Percentiles rank a stretch among this genome's conserved stretches.
Conservation (phyloP, 768 basidiomycete genomes). For the Suillus spraguei region DNA sequence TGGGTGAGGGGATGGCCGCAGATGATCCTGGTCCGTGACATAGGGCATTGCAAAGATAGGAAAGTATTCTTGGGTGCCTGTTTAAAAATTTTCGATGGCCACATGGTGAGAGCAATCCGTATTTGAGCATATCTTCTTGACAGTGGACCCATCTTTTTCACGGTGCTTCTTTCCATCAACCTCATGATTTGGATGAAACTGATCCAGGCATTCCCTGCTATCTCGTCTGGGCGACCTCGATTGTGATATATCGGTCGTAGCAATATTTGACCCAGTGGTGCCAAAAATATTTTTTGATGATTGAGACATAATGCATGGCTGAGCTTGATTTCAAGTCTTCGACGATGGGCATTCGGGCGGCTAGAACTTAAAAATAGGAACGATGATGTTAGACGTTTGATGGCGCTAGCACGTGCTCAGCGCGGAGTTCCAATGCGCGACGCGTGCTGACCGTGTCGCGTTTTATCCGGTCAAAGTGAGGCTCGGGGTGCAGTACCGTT, state of each 20-base stretch:
- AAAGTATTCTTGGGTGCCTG: neutral
- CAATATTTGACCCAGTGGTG: neutral
- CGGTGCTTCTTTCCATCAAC: neutral
- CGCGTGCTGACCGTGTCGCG: conserved; percentile 8
- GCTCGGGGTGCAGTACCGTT: neutral
- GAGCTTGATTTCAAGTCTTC: neutral
- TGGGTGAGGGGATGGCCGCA: neutral
- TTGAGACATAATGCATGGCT: neutral
- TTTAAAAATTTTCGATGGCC: neutral
- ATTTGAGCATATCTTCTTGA: neutral
- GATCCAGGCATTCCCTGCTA: neutral
- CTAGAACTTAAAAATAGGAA: no score
- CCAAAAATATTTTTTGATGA: neutral
- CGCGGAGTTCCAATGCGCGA: conserved; percentile 3
- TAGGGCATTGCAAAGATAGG: neutral
- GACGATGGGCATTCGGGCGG: neutral
- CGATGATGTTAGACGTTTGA: neutral
- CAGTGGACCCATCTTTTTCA: neutral
- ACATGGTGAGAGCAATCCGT: neutral
- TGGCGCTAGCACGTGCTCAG: neutral
- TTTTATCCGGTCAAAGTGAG: neutral
- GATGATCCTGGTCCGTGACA: neutral
- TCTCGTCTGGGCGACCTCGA: neutral
- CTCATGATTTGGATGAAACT: neutral
- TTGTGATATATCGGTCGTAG: neutral